Percentiles rank a stretch among this genome's conserved stretches.
phyloP scores from a whole-genome alignment of 2,329 filamentous ascomycete species.

The Hirsutella minnesotensis region DNA sequence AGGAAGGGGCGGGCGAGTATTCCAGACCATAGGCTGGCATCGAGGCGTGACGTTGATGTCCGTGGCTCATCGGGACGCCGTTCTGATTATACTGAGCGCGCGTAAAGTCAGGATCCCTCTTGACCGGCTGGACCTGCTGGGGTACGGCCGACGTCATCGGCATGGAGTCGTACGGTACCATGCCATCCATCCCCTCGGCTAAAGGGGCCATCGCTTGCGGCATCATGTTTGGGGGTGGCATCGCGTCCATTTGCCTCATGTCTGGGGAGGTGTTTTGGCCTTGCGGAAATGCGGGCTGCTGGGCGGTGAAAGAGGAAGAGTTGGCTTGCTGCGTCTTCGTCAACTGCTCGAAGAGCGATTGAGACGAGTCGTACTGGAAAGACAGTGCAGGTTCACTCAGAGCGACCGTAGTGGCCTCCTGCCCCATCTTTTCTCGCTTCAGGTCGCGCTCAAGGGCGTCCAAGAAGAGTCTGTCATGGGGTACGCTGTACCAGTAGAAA shows the following conservation, averaged over 20 bases:
- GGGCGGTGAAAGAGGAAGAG: conserved; percentile 87
- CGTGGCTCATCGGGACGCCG: conserved; percentile 69
- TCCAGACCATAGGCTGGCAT: conserved; percentile 93
- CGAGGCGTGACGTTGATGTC: conserved; percentile 90
- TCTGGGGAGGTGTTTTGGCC: conserved; percentile 80
- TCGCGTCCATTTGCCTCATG: conserved; percentile 81
- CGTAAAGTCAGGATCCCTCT: conserved; percentile 77
- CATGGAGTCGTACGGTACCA: conserved; percentile 59
- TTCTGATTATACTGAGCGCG: conserved; percentile 87
- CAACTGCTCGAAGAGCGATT: conserved; percentile 97
- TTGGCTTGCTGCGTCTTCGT: conserved; percentile 99
- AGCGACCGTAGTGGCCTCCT: conserved; percentile 92
- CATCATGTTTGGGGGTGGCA: conserved; percentile 85
- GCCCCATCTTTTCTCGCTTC: conserved; percentile 98
- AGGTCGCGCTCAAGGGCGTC: conserved; percentile 94
- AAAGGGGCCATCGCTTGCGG: conserved; percentile 44
- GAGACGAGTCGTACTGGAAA: conserved; percentile 98
- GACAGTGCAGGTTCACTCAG: conserved; percentile 95
- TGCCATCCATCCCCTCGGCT: conserved; percentile 56
- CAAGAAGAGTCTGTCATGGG: conserved; percentile 92
- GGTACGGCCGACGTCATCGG: conserved; percentile 57
- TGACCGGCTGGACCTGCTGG: conserved; percentile 56
- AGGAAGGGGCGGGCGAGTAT: conserved; percentile 94
- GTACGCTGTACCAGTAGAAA: conserved; percentile 99
- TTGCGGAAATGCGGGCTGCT: conserved; percentile 57